phyloP scores from a whole-genome alignment of 2,329 filamentous ascomycete genomes.

The Fusarium mexicanum region DNA sequence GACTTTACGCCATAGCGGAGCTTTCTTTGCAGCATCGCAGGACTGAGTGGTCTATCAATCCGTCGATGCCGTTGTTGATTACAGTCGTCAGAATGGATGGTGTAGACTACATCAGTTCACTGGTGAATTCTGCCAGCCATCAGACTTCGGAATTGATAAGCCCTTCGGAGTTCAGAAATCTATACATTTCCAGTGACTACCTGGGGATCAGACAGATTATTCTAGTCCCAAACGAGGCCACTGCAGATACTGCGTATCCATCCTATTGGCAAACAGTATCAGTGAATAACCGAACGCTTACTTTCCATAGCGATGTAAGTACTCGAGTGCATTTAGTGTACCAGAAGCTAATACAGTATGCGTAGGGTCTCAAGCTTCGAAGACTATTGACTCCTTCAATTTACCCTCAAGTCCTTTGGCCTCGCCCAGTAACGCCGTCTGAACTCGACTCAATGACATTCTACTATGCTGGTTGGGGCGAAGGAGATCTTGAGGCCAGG shows the following conservation, averaged over 20 bases:
- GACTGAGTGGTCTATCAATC: background rate
- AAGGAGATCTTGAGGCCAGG: background rate
- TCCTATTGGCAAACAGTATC: conserved; percentile 15
- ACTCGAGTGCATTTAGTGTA: accelerated
- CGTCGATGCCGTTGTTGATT: background rate
- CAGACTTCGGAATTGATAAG: background rate
- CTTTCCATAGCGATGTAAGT: conserved; percentile 15
- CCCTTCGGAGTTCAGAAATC: accelerated
- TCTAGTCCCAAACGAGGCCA: background rate
- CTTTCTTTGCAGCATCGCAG: background rate
- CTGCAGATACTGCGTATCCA: background rate
- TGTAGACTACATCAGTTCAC: background rate
- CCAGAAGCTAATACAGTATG: background rate
- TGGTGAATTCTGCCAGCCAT: background rate
- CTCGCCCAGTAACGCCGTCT: background rate
- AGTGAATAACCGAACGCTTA: accelerated
- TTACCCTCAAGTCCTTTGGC: background rate
- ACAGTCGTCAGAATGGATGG: conserved; percentile 16
- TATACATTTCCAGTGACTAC: conserved; percentile 16
- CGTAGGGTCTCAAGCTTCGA: conserved; percentile 13
- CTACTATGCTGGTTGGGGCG: conserved; percentile 18
- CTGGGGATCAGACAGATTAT: conserved; percentile 15
- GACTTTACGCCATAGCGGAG: background rate
- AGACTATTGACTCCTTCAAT: background rate
- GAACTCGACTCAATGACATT: background rate